Conservation (phyloP, 75 land plant genomes). For the Pinus taeda region DNA sequence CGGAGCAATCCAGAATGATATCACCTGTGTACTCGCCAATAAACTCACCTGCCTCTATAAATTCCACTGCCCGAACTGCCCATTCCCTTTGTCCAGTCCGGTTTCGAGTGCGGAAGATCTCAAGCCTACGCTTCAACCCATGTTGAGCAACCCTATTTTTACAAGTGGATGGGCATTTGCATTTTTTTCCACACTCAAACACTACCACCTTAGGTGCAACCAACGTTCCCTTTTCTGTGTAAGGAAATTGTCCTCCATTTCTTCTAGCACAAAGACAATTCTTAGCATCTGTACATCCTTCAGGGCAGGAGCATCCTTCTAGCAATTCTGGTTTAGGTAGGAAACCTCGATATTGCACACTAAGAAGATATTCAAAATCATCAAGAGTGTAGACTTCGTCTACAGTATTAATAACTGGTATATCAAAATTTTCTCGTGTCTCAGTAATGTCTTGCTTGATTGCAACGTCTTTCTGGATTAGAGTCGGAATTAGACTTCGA, state of each 20-base stretch:
- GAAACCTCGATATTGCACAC: constrained; percentile 12
- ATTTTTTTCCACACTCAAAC: no score
- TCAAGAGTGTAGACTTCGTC: constrained; percentile 8
- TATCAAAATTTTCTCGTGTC: constrained; percentile 18
- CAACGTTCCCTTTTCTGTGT: constrained; percentile 47
- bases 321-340: not conserved
- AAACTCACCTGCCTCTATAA: constrained; percentile 73
- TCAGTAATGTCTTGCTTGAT: constrained; percentile 27
- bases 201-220: constrained; percentile 44
- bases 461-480: not conserved
- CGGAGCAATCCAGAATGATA: constrained; percentile 34
- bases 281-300: constrained; percentile 23
- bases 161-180: constrained; percentile 46
- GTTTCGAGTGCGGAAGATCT: constrained; percentile 64
- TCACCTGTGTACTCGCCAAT: constrained; percentile 81
- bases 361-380: constrained; percentile 18
- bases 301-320: constrained; percentile 50
- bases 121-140: constrained; percentile 47
- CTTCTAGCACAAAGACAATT: constrained; percentile 14
- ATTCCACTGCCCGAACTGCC: constrained; percentile 85
- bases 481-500: no score
- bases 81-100: no score
- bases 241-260: constrained; percentile 54
- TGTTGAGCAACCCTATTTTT: constrained; percentile 58
- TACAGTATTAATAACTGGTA: constrained; percentile 18